These are phyloP conservation scores for Mortierella sp. DNA, from an alignment of 371 early-diverging fungal species.

Conservation along the genomic window DNA sequence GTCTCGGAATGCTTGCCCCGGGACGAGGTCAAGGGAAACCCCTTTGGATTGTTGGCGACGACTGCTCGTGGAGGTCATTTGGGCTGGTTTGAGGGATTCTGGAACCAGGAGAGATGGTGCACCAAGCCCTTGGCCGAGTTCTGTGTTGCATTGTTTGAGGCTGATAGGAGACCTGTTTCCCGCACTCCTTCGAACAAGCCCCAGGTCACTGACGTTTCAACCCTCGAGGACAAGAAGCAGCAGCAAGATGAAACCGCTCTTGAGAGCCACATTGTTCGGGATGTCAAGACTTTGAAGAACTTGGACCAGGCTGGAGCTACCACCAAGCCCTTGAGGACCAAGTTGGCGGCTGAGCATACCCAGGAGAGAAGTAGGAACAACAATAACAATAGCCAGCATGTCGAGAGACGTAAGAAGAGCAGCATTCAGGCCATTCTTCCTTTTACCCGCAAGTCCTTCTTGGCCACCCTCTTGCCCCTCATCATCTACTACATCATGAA, in stretches of 20 bases:
- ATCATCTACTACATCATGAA: conserved; percentile 19
- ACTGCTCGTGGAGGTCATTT: conserved; percentile 94
- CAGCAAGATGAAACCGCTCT: background rate
- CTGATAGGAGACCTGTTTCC: conserved; percentile 30
- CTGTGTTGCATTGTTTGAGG: conserved; percentile 74
- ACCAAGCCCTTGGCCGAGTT: conserved; percentile 78
- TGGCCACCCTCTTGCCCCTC: conserved; percentile 19
- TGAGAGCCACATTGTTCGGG: conserved; percentile 6
- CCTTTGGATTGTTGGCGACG: conserved; percentile 87
- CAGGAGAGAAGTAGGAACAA: background rate
- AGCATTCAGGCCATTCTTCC: background rate
- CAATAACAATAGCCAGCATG: background rate
- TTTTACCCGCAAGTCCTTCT: conserved; percentile 16
- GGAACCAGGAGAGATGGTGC: conserved; percentile 71
- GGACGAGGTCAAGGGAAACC: conserved; percentile 81
- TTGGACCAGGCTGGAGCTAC: conserved; percentile 1
- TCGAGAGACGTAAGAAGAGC: background rate
- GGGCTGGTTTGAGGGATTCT: conserved; percentile 88
- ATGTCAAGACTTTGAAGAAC: background rate
- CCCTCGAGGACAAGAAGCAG: background rate
- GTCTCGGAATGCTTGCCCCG: conserved; percentile 79
- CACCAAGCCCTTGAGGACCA: conserved; percentile 3
- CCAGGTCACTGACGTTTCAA: background rate
- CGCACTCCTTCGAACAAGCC: conserved; percentile 28
- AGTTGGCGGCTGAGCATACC: conserved; percentile 8